Conservation (phyloP, 345 rosid species). For the Eucalyptus marginata region DNA sequence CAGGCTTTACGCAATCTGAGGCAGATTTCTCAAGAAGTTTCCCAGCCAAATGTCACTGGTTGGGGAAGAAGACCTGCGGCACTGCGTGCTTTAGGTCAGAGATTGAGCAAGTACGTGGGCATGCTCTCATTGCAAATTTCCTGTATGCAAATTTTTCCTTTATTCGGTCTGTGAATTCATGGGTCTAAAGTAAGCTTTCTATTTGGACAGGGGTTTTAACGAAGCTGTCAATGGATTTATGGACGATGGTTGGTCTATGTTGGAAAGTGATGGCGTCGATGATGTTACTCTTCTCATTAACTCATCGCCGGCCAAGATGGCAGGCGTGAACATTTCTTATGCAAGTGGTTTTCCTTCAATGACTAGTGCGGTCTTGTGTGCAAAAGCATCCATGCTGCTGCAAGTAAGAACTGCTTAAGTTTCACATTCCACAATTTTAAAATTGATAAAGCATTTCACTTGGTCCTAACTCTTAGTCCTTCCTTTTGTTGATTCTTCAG, state of each 20-base stretch:
- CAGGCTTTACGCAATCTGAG: conserved; percentile 91
- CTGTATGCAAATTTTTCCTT: background rate
- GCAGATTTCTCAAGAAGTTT: conserved; percentile 88
- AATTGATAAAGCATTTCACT: background rate
- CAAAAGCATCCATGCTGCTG: conserved; percentile 94
- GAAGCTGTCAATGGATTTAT: conserved; percentile 93
- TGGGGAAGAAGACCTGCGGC: conserved; percentile 98
- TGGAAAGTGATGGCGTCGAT: conserved; percentile 90
- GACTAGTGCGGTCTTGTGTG: conserved; percentile 71
- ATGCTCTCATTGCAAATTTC: background rate
- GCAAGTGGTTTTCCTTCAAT: conserved; percentile 61
- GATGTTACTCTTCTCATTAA: conserved; percentile 90
- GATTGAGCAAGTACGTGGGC: conserved; percentile 58
- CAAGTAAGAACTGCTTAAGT: conserved; percentile 28
- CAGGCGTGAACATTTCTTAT: conserved; percentile 61
- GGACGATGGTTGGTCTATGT: conserved; percentile 91
- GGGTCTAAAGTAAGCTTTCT: background rate
- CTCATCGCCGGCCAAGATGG: conserved; percentile 78
- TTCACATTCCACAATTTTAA: background rate
- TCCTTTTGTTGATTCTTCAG: conserved; percentile 11
- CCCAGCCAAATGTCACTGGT: conserved; percentile 74
- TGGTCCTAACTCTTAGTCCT: background rate
- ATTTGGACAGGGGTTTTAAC: conserved; percentile 70
- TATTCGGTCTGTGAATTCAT: background rate
- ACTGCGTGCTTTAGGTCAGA: conserved; percentile 70